Conservation (phyloP, 345 rosid genomes). For the Gossypium longicalyx region DNA sequence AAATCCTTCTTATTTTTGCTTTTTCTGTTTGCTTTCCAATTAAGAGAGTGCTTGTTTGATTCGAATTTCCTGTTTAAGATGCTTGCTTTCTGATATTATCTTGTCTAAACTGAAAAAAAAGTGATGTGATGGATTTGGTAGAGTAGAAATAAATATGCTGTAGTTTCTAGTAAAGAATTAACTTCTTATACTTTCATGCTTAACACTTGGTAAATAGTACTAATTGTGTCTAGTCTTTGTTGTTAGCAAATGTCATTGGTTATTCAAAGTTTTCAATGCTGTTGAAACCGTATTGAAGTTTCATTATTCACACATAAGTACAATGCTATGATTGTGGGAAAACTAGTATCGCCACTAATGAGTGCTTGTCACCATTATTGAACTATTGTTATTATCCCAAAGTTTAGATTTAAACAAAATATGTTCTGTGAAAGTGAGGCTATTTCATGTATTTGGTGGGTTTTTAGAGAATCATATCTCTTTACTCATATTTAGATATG, state of each 20-base stretch:
- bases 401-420: not conserved
- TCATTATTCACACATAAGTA: not conserved
- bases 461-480: not conserved
- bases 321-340: not conserved
- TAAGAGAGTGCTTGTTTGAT: not conserved
- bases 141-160: not conserved
- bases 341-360: not conserved
- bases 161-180: not conserved
- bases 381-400: not conserved
- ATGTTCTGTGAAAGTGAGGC: not conserved
- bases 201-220: not conserved
- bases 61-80: not conserved
- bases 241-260: not conserved
- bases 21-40: conserved; percentile 5
- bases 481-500: no score
- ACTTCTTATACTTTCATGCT: not conserved
- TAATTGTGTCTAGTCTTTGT: not conserved
- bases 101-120: not conserved
- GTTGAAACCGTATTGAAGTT: not conserved
- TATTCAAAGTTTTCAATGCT: not conserved
- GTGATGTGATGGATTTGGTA: not conserved
- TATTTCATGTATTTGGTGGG: not conserved
- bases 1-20: not conserved
- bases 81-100: not conserved
- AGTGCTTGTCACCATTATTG: not conserved